Percentiles rank a stretch among this genome's conserved stretches.
phyloP scores from a whole-genome alignment of 805 yeast genomes.

The Gaillardinia entomophila region DNA sequence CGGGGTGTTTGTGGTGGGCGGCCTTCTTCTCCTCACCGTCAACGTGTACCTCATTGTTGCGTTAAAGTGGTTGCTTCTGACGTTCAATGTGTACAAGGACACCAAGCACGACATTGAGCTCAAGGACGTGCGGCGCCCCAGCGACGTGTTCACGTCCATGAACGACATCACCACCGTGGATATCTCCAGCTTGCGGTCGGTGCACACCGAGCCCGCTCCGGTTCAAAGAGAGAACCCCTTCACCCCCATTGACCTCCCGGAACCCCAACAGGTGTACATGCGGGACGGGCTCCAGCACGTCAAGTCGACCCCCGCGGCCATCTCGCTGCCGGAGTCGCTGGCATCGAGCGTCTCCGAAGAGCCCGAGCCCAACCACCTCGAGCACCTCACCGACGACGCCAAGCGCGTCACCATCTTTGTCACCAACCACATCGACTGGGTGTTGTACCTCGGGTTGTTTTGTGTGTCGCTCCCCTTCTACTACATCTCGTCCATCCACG shows the following conservation, averaged over 20 bases:
- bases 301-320: not conserved
- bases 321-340: not conserved
- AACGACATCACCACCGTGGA: slow-evolving; percentile 38
- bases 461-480: slow-evolving; percentile 57
- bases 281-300: not conserved
- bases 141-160: slow-evolving; percentile 16
- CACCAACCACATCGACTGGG: slow-evolving; percentile 49
- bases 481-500: slow-evolving; percentile 41
- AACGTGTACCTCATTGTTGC: slow-evolving; percentile 34
- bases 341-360: not conserved
- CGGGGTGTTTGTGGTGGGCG: slow-evolving; percentile 67
- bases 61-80: slow-evolving; percentile 10
- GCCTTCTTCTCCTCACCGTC: slow-evolving; percentile 41
- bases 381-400: slow-evolving; percentile 7
- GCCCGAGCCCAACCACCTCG: not conserved
- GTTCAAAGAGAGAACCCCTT: slow-evolving; percentile 12
- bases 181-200: slow-evolving; percentile 11
- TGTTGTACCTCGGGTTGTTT: slow-evolving; percentile 42
- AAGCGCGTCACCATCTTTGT: slow-evolving; percentile 28
- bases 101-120: slow-evolving; percentile 13
- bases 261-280: not conserved
- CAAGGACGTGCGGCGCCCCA: slow-evolving; percentile 2
- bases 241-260: not conserved
- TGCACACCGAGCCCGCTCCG: slow-evolving; percentile 9
- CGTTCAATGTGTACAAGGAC: slow-evolving; percentile 9